Base-by-base conservation (phyloP, 2,329 filamentous ascomycete species). In the Pseudocercospora crystallina region DNA sequence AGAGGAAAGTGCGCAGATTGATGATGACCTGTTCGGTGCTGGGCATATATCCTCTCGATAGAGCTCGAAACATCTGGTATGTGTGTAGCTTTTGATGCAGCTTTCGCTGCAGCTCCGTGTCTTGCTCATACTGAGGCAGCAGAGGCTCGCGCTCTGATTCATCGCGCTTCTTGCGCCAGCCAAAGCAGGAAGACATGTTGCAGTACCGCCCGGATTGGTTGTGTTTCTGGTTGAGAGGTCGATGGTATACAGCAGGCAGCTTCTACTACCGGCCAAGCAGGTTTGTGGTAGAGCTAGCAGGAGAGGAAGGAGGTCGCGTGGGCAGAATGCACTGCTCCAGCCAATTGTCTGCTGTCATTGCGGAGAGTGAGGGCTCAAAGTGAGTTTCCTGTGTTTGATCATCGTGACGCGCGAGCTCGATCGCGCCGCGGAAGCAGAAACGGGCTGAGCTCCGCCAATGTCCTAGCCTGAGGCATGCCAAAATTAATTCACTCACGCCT, bases 1-100 rank as follows among this genome's bases (percentile, higher is more conserved):
- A 83, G 8, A 96, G 77, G 1, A 96, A 73, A 2, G 86, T 89
- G 59, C 89, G 84, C 2, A 97, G 76, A 59, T 95, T 90, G 67
- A 85, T 76, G 62, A 94, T 86, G 60, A 80, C 67, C 69, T 97
- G 92, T 61, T 94, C 86, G 9, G 88, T 96, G 5, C 89, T 94
- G 40, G 92, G 92, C 87, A 97, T 91, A 71, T 85, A 96, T 5
- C 92, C 92, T 64, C 89, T 82, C 1, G 82, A 81, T 8, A 96
- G 69, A 47, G 92, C 92, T 46, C 88, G 82, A 26, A 90, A 68
- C 86, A 96, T 95, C 76, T 96, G 90, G 67, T 96, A 96, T 20
- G 86, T 86, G 72, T 96, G 92, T 54, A 97, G 80, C 77, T 96
- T 96, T 70, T 92, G 84, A 65, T 92, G 89, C 51, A 95, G 79